phyloP scores from a whole-genome alignment of 2,329 filamentous ascomycete genomes.

The Phaeosphaeriaceae sp. region DNA sequence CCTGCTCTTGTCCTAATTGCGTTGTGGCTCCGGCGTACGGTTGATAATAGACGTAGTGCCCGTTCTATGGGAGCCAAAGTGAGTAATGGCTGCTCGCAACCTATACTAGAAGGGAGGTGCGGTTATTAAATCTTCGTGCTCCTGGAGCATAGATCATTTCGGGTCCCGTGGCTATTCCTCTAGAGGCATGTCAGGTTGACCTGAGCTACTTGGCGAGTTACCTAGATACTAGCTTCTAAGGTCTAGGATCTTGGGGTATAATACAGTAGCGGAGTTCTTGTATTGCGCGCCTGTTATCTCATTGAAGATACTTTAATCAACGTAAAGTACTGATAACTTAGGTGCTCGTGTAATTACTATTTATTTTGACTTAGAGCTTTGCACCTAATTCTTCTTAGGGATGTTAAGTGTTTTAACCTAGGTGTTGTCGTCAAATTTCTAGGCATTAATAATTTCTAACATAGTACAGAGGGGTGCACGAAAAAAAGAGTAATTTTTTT shows the following conservation, averaged over 20 bases:
- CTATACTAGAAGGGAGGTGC: constrained; percentile 65
- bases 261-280: constrained; percentile 83
- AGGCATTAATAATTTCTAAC: constrained; percentile 73
- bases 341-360: constrained; percentile 84
- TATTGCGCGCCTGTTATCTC: constrained; percentile 77
- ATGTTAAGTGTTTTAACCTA: constrained; percentile 55
- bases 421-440: constrained; percentile 70
- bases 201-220: constrained; percentile 49
- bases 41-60: constrained; percentile 92
- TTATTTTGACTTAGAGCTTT: constrained; percentile 87
- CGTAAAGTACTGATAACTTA: constrained; percentile 79
- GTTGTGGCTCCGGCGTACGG: constrained; percentile 61
- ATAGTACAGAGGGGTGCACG: too few relatives aligned
- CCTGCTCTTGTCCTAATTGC: constrained; percentile 2
- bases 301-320: constrained; percentile 92
- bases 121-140: constrained; percentile 51
- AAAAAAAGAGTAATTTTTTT: too few relatives aligned
- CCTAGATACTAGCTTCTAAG: constrained; percentile 86
- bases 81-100: constrained; percentile 83
- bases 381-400: constrained; percentile 68
- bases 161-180: constrained; percentile 77
- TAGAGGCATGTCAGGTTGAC: constrained; percentile 41
- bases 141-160: constrained; percentile 74
- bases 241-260: constrained; percentile 76
- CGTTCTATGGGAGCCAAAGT: constrained; percentile 89